Conservation (phyloP, 108 stramenopile species). For the Epithemia pelagica region DNA sequence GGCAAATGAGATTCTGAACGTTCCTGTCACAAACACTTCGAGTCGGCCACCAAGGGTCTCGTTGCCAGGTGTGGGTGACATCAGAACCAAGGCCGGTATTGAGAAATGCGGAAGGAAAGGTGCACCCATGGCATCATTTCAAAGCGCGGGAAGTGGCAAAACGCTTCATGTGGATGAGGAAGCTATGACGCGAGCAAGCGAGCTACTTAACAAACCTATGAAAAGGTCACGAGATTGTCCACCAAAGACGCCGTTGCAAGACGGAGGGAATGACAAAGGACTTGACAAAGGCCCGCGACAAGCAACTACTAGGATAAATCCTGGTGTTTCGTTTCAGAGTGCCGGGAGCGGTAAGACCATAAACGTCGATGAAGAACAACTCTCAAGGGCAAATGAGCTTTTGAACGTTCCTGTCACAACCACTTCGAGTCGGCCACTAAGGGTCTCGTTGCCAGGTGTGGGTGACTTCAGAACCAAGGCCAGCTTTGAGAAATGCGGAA, state of each 20-base stretch:
- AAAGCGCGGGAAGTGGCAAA: slow-evolving; percentile 13
- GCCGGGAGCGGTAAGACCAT: neutral
- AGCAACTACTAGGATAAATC: slow-evolving; percentile 18
- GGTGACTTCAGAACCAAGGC: too few relatives aligned
- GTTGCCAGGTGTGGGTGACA: neutral
- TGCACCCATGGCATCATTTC: neutral
- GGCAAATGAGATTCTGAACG: neutral
- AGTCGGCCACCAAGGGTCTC: neutral
- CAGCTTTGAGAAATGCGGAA: too few relatives aligned
- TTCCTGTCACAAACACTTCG: neutral
- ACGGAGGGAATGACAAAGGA: too few relatives aligned
- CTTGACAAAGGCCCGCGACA: neutral
- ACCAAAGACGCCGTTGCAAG: too few relatives aligned
- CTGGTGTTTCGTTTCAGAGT: neutral
- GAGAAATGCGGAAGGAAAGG: neutral
- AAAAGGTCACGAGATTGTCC: too few relatives aligned
- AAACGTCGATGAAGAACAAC: neutral
- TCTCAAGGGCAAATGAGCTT: neutral
- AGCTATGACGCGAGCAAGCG: neutral
- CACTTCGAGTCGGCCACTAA: neutral
- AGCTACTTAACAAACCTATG: neutral
- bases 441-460: too few relatives aligned
- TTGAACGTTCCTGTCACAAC: neutral
- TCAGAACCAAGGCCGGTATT: neutral
- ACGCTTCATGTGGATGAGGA: slow-evolving; percentile 25